Base-by-base conservation (phyloP, 2,329 filamentous ascomycete genomes). In the Torrubiellomyces zombiae region DNA sequence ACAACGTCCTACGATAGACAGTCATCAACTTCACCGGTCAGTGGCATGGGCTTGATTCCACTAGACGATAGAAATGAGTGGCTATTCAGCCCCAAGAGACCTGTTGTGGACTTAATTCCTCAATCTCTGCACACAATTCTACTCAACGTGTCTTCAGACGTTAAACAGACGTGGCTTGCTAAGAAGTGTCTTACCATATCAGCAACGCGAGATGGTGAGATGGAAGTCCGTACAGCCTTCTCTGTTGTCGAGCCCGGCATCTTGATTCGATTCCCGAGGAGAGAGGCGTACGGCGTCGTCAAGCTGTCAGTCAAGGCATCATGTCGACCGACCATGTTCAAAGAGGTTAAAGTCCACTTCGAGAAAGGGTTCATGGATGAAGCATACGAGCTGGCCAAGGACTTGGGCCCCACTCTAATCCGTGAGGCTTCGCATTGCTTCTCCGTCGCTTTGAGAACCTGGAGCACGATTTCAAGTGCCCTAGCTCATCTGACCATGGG, bases 331-430 rank as follows among this genome's bases (percentile, higher is more conserved):
- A 65, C 59, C 42, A 56, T 74, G 33, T 66, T 66, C 37, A 67
- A 74, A 47, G 63, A 61, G 1, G 67, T 74, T 41, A 57, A 60
- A 19, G 48, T 75, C 16, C 61, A 72, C 40, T 70, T 75, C 43
- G 65, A 67, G 23, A 59, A 50, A 39, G 50, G 56, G 13, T 44
- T 55, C 10, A 42, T 64, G 20, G 50, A 48, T 9, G 53, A 56
- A 19, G 55, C 52, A 9, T 33, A 61, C 5, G 58, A 61, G 28
- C 50, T 48, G 6, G 56, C 58, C 12, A 53, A 50, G 29, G 40
- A 52, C 9, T 35, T 52, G 12, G 44, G 52, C 19, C 53, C 54
- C 7, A 51, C 54, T 15, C 47, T 47, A 34, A 48, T 48, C 27
- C 47, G 48, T 26, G 47, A 51, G 29, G 50, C 50, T 34, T 48